Percentiles rank a stretch among this genome's conserved stretches.
Conservation (phyloP, 495 filamentous ascomycete genomes). For the Neurospora terricola region DNA sequence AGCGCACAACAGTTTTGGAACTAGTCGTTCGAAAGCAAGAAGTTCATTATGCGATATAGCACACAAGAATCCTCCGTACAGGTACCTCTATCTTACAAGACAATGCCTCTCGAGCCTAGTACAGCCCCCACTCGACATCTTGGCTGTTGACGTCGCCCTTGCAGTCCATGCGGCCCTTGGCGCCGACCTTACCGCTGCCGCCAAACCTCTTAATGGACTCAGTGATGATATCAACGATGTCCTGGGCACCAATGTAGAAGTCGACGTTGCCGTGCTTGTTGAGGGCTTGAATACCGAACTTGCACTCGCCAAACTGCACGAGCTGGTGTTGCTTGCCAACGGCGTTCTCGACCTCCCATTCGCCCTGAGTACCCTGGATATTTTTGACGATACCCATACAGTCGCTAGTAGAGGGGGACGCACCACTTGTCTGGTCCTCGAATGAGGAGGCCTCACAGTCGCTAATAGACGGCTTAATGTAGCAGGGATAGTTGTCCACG, state of each 20-base stretch:
- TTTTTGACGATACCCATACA: conserved; percentile 24
- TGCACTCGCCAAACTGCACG: conserved; percentile 4
- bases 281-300: conserved; percentile 7
- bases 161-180: conserved; percentile 21
- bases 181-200: conserved; percentile 15
- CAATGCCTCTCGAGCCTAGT: not conserved
- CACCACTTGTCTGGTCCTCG: conserved; percentile 18
- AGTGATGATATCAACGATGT: conserved; percentile 22
- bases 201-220: conserved; percentile 12
- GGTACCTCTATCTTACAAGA: not conserved
- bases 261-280: conserved; percentile 4
- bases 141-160: conserved; percentile 6
- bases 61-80: too few species aligned
- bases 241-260: conserved; percentile 15
- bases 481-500: conserved; percentile 20
- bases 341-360: not conserved
- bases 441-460: conserved; percentile 19
- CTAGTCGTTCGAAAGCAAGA: too few species aligned
- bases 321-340: conserved; percentile 8
- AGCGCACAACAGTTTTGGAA: too few species aligned
- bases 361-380: conserved; percentile 15
- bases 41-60: not conserved
- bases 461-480: conserved; percentile 10
- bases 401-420: conserved; percentile 20
- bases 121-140: conserved; percentile 14